Conservation (phyloP, 2,329 filamentous ascomycete genomes). For the Tolypocladium ovalisporum region DNA sequence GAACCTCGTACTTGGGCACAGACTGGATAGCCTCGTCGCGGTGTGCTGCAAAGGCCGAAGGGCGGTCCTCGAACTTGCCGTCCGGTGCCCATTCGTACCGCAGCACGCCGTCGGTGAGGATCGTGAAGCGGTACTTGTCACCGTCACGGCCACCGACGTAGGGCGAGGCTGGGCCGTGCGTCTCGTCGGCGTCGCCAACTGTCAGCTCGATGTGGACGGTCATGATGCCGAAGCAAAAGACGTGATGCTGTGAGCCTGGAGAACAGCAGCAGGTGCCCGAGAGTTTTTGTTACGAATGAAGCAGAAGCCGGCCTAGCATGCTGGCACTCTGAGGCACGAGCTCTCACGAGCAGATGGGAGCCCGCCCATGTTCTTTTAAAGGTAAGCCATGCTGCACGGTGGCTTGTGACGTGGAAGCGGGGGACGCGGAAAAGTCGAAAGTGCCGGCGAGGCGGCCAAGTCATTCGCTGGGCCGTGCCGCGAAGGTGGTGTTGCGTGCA, state of each 20-base stretch:
- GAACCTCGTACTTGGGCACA: constrained; percentile 31
- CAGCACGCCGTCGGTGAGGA: constrained; percentile 44
- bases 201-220: not conserved
- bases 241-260: not conserved
- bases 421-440: not conserved
- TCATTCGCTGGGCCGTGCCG: not conserved
- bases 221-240: not conserved
- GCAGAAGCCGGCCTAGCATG: not conserved
- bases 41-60: constrained; percentile 50
- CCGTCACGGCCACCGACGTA: constrained; percentile 8
- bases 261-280: not conserved
- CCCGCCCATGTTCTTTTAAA: not conserved
- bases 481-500: not conserved
- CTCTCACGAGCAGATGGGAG: not conserved
- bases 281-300: not conserved
- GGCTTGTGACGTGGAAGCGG: not conserved
- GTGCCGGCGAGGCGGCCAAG: not conserved
- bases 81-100: constrained; percentile 54
- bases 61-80: constrained; percentile 49
- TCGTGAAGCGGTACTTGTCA: constrained; percentile 44
- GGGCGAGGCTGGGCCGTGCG: not conserved
- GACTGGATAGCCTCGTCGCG: constrained; percentile 26
- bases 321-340: not conserved
- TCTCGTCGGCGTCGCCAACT: not conserved
- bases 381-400: not conserved